Evolutionary conservation across 2,329 filamentous ascomycete genomes (phyloP), one percentile per base, ranked within the genome.

Genomic region (Pseudovirgaria hyperparasitica): DNA sequence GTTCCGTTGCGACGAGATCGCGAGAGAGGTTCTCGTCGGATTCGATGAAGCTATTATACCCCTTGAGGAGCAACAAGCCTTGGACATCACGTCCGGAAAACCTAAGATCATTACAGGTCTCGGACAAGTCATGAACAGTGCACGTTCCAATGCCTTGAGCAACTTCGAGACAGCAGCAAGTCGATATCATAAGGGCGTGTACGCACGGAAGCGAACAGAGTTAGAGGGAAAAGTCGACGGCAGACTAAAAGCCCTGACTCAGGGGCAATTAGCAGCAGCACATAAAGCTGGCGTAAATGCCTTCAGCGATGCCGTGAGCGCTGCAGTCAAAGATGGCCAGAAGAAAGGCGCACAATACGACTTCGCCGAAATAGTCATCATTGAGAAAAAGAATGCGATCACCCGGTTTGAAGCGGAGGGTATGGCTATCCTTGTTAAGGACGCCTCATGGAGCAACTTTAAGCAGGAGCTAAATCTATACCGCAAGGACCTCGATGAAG

Each of bases 1-100:
- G 53, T 98, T 96, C 62, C 75, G 90, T 39, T 98, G 90, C 54
- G 90, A 98, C 51, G 90, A 98, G 57, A 98, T 98, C 32, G 72
- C 85, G 20, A 71, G 86, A 36, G 87, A 94, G 49, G 90, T 92
- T 9, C 65, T 93, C 31, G 58, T 85, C 22, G 67, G 64, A 2
- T 98, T 98, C 42, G 90, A 98, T 43, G 66, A 75, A 28, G 64
- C 72, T n/a, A 77, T 98, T 33, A 50, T 62, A 6, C 87, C 90
- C 0, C 70, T 96, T 9, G 90, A 98, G 54, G 80, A 90, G 42
- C 71, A 78, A 50, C 87, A 94, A 54, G 70, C 74, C 9, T 79
- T 86, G 39, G 74, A 75, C 19, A 65, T 71, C 16, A 74, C 76
- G 25, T 56, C 72, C n/a, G 90, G 90, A 7, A 76, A 73, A 40